Conservation (phyloP, 2,329 filamentous ascomycete species). For the Beauveria caledonica region DNA sequence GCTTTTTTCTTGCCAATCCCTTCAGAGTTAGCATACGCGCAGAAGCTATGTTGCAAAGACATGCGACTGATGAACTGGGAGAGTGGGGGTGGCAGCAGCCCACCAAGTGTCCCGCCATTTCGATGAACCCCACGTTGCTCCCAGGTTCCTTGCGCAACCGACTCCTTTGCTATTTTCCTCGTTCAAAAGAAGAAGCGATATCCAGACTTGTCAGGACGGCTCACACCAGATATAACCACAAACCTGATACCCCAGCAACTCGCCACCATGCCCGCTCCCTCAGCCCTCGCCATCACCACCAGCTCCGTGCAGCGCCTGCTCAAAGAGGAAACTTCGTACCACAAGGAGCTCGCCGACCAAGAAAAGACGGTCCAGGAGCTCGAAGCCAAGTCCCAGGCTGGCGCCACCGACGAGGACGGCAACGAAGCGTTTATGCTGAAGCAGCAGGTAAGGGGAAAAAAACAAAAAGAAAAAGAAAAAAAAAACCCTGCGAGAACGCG, state of each 20-base stretch:
- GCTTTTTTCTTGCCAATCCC: background rate
- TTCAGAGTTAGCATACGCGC: too few species aligned
- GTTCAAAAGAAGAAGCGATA: background rate
- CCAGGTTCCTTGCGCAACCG: background rate
- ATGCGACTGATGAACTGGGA: background rate
- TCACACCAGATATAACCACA: background rate
- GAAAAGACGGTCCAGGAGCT: conserved; percentile 62
- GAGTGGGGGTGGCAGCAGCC: background rate
- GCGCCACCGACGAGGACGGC: conserved; percentile 49
- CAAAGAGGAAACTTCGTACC: conserved; percentile 87
- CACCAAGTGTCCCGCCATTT: background rate
- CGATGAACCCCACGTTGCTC: background rate
- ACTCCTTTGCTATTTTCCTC: background rate
- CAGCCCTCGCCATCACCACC: conserved; percentile 70
- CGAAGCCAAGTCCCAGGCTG: conserved; percentile 47
- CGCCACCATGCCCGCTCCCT: conserved; percentile 62
- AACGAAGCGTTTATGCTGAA: conserved; percentile 74
- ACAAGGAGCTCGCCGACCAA: conserved; percentile 74
- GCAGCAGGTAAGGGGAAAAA: conserved; percentile 60
- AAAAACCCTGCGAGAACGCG: too few species aligned
- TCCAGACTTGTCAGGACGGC: too few species aligned
- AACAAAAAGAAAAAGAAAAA: too few species aligned
- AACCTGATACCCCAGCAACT: background rate
- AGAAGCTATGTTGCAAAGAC: background rate
- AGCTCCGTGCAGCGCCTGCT: conserved; percentile 73